A percentile compares a stretch with the other conserved stretches of the same genome.
Evolutionary conservation across 2,329 filamentous ascomycete genomes (phyloP).

Genomic region (Paecilomyces variotii): DNA sequence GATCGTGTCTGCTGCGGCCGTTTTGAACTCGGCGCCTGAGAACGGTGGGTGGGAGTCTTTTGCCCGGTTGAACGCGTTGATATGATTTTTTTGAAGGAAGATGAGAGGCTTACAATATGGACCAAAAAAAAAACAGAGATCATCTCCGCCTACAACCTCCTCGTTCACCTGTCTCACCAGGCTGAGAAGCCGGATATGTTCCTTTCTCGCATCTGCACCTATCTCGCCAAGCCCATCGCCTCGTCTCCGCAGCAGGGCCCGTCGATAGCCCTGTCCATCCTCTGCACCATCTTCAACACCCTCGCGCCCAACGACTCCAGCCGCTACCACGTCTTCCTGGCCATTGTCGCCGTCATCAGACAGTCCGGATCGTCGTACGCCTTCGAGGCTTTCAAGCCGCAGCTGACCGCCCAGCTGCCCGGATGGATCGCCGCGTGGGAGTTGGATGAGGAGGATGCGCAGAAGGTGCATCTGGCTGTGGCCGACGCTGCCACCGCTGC

Average conservation of each 20-base stretch:
- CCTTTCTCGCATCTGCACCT: conserved; percentile 79
- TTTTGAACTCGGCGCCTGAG: conserved; percentile 79
- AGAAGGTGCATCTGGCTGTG: conserved; percentile 76
- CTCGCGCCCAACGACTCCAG: conserved; percentile 66
- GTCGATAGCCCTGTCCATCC: conserved; percentile 77
- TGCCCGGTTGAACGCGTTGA: not conserved
- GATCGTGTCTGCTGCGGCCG: conserved; percentile 70
- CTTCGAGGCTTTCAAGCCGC: conserved; percentile 76
- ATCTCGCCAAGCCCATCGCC: conserved; percentile 78
- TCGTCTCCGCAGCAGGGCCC: conserved; percentile 79
- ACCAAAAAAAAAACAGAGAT: conserved; percentile 54
- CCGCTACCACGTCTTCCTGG: conserved; percentile 83
- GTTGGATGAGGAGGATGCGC: conserved; percentile 69
- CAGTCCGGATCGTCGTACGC: conserved; percentile 59
- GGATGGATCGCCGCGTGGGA: conserved; percentile 79
- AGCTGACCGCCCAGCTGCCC: conserved; percentile 69
- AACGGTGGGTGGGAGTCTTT: conserved; percentile 52
- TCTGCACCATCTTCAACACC: conserved; percentile 96
- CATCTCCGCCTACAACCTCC: conserved; percentile 90
- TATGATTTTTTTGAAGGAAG: not conserved
- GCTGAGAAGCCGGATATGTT: conserved; percentile 77
- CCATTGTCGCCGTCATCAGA: conserved; percentile 78
- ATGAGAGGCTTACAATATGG: conserved; percentile 2
- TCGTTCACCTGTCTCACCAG: conserved; percentile 86
- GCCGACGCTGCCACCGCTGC: conserved; percentile 71